These are phyloP conservation scores for Elaeis guineensis DNA, from an alignment of 176 grass and related monocot genomes.

Conservation along the genomic window DNA sequence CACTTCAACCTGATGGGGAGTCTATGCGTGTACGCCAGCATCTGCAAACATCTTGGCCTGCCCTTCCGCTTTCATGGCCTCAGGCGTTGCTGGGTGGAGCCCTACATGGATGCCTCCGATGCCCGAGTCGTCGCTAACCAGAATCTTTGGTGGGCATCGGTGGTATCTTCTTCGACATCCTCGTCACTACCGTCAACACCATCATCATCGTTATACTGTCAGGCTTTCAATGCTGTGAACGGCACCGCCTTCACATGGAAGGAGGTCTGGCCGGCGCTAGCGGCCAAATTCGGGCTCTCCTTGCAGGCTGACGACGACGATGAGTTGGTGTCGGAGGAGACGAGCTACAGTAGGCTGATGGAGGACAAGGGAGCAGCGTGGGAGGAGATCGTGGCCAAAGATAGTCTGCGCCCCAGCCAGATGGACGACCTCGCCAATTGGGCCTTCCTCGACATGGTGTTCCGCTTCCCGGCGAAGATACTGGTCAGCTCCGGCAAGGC, in stretches of 20 bases:
- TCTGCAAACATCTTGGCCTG: constrained; percentile 21
- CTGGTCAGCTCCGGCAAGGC: constrained; percentile 20
- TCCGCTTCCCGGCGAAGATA: constrained; percentile 16
- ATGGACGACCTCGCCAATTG: constrained; percentile 26
- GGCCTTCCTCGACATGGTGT: constrained; percentile 25
- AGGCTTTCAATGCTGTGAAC: constrained; percentile 26
- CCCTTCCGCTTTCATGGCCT: constrained; percentile 24
- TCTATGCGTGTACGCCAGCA: constrained; percentile 24
- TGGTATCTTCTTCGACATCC: too few species aligned
- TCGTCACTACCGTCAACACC: too few species aligned
- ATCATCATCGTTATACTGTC: background rate
- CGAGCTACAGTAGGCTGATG: constrained; percentile 16
- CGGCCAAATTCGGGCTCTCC: constrained; percentile 22
- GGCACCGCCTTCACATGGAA: constrained; percentile 26
- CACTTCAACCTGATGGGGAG: constrained; percentile 28
- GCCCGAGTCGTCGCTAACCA: constrained; percentile 14
- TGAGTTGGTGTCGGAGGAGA: constrained; percentile 14
- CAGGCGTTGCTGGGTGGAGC: constrained; percentile 27
- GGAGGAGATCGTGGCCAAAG: constrained; percentile 26
- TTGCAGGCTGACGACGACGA: background rate
- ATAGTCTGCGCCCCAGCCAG: constrained; percentile 5
- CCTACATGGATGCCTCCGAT: constrained; percentile 27
- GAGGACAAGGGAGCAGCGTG: constrained; percentile 14
- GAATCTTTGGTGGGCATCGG: constrained; percentile 28
- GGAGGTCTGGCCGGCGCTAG: constrained; percentile 28